A percentile compares a stretch with the other conserved stretches of the same genome.
Evolutionary conservation across 371 early-diverging fungal genomes (phyloP).

Genomic region (Mucor indicus): DNA sequence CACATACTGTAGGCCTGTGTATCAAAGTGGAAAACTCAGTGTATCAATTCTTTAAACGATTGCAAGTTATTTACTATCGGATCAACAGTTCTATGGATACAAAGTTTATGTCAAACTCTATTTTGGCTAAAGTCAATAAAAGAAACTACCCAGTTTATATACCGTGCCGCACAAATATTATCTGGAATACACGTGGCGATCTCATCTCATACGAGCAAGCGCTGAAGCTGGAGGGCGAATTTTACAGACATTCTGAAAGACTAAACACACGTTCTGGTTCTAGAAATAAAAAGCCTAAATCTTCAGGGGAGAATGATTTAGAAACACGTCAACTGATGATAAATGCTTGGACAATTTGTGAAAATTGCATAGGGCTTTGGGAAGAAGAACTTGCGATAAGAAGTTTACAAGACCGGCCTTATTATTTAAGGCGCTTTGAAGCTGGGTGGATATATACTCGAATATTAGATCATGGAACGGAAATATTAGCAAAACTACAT

Average conservation of each 20-base stretch:
- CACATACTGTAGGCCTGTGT: conserved; percentile 12
- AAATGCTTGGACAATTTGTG: conserved; percentile 31
- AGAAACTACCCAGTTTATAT: conserved; percentile 56
- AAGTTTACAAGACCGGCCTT: conserved; percentile 16
- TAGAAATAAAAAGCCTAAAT: conserved; percentile 2
- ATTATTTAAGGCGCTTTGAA: conserved; percentile 50
- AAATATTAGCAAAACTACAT: conserved; percentile 56
- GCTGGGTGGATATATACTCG: conserved; percentile 68
- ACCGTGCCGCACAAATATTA: conserved; percentile 42
- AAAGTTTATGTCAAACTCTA: conserved; percentile 46
- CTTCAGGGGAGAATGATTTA: conserved; percentile 11
- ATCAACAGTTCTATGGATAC: conserved; percentile 24
- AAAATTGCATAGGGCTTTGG: conserved; percentile 40
- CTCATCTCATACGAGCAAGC: conserved; percentile 60
- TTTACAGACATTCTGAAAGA: conserved; percentile 28
- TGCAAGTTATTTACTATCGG: conserved; percentile 55
- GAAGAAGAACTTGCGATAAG: conserved; percentile 31
- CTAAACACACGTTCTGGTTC: conserved; percentile 12
- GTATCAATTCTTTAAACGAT: conserved; percentile 35
- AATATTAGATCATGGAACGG: conserved; percentile 54
- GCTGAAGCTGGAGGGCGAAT: conserved; percentile 24
- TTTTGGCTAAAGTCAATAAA: conserved; percentile 56
- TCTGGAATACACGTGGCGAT: conserved; percentile 54
- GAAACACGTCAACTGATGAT: conserved; percentile 7
- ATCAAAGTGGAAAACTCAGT: conserved; percentile 29